phyloP scores from a whole-genome alignment of 2,329 filamentous ascomycete genomes.

The Falciphora oryzae region DNA sequence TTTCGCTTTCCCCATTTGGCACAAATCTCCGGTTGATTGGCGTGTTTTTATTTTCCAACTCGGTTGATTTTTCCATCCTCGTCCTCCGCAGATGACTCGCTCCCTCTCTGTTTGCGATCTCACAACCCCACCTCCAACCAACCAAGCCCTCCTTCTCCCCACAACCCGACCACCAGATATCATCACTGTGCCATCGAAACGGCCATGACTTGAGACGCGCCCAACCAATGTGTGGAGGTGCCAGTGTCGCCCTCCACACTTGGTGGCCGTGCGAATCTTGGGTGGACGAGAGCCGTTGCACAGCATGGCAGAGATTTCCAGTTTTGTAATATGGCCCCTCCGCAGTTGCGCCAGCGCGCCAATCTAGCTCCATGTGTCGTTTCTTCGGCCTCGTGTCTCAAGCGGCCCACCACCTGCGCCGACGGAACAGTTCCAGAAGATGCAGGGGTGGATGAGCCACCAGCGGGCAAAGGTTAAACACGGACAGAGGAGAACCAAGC shows the following conservation, averaged over 20 bases:
- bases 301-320: background rate
- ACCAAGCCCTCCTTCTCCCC: background rate
- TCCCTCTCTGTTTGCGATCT: background rate
- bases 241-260: background rate
- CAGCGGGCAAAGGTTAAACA: background rate
- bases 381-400: background rate
- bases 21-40: background rate
- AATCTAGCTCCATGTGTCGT: background rate
- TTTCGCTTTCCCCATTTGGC: background rate
- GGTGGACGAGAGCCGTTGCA: background rate
- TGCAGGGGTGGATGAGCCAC: background rate
- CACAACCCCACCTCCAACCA: background rate
- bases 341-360: too few species aligned
- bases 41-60: background rate
- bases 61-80: background rate
- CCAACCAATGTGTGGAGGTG: too few species aligned
- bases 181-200: background rate
- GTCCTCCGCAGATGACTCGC: background rate
- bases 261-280: background rate
- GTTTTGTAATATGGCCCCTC: background rate
- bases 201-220: background rate
- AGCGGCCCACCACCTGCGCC: background rate
- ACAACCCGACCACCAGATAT: background rate
- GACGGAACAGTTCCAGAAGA: slow-evolving; percentile 5
- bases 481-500: background rate